Percentiles rank a stretch among this genome's conserved stretches.
phyloP scores from a whole-genome alignment of 2,329 filamentous ascomycete species.

The Ceratocystis smalleyi region DNA sequence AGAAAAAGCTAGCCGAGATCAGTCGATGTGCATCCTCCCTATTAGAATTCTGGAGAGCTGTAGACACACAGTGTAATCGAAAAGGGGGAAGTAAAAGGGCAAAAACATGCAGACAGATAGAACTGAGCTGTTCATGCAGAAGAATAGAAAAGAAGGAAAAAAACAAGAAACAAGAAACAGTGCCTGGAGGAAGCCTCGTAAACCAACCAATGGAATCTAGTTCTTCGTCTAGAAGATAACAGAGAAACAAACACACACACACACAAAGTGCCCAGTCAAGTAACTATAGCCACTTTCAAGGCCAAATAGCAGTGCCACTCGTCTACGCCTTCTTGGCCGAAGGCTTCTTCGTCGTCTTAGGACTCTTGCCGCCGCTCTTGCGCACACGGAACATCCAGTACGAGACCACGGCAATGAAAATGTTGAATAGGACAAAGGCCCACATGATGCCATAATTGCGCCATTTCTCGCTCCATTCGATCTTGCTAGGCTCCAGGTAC shows the following conservation, averaged over 20 bases:
- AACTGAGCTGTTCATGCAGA: neutral
- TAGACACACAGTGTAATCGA: neutral
- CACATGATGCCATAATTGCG: conserved; percentile 57
- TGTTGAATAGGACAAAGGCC: conserved; percentile 50
- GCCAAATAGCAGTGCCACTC: too few species aligned
- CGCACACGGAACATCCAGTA: conserved; percentile 49
- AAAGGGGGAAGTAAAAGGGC: too few species aligned
- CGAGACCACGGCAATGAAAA: conserved; percentile 38
- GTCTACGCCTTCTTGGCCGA: neutral
- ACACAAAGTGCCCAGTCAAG: neutral
- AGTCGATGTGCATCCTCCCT: neutral
- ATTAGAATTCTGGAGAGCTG: neutral
- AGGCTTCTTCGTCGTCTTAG: conserved; percentile 4
- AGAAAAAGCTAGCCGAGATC: neutral
- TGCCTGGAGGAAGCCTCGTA: neutral
- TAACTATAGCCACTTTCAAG: too few species aligned
- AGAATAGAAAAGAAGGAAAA: neutral
- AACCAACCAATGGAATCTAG: neutral
- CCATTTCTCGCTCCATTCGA: conserved; percentile 43
- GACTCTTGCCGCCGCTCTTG: conserved; percentile 17
- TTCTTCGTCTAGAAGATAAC: neutral
- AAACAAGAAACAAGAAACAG: neutral
- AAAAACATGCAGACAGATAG: too few species aligned
- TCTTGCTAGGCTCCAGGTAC: conserved; percentile 33
- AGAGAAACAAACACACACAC: neutral